Evolutionary conservation across 1,139 yeast species (phyloP), one percentile per base, ranked within the genome.

Genomic region (Geotrichum reessii): DNA sequence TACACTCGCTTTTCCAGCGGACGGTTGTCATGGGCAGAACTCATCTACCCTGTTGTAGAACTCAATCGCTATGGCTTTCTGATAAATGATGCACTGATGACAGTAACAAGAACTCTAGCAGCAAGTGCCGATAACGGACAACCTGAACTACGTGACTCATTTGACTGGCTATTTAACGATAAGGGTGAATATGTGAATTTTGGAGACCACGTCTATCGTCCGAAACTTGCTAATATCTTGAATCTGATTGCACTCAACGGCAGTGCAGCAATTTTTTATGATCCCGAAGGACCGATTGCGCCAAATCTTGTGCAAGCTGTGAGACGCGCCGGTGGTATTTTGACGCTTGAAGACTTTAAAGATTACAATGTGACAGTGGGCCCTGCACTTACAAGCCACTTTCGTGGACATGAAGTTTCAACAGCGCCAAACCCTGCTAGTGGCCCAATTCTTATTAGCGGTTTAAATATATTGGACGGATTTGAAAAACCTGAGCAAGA

Each of bases 391-490:
- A 66, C 69, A 5, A 72, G 82, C 11, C 71, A 73, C 46, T 75
- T 80, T 66, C 73, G 77, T 50, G 81, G 80, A 22, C 70, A 79
- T 40, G 82, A 82, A 22, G 81, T 91, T 0, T 77, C 78, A 63
- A 86, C 96, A 0, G 75, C 89, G n/a, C 78, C 78, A 47, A 96
- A 96, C 1, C 84, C 92, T 0, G 84, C 95, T 2, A 82, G 92
- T 1, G 99, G 99, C 0, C 81, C 93, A 4, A 95, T 96, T 0
- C 74, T 93, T 56, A 66, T 87, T 12, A 80, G 92, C 0, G 97
- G 95, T 0, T 75, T 93, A 59, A 82, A 84, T 60, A 81, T 90
- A 47, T 66, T 82, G 68, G 78, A 80, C 60, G 74, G 76, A n/a
- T 67, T 71, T 40, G 47, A 47, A 2, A 64, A 66, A 5, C 74